Evolutionary conservation across 257 asterid species (phyloP), one percentile per base, ranked within the genome.

Genomic region (Nicotiana attenuata): DNA sequence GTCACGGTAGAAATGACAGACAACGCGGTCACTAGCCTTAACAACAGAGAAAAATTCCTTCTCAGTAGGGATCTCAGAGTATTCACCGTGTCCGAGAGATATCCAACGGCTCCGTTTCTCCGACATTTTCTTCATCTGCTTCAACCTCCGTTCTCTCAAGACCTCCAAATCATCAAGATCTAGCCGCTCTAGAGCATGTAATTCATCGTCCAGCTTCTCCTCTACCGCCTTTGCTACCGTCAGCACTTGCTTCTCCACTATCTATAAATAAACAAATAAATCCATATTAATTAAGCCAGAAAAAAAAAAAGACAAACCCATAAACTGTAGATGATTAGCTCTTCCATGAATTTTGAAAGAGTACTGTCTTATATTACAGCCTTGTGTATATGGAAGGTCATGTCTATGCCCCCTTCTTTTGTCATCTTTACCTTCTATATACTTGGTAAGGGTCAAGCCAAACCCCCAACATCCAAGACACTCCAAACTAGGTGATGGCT

Each of bases 91-190:
- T 68, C 99, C 98, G 68, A 94, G 94, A 59, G 88, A 90, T 83
- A 90, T 88, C 99, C 98, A 93, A 14, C 94, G 97, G 87, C 92
- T 91, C 87, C 88, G 87, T 87, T 96, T 96, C 90, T 96, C 99
- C 83, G 98, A 96, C 98, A 96, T 88, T 88, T 94, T 96, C 90
- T 96, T 96, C 99, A 96, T 91, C 93, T 96, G 98, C 79, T 91
- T 97, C 93, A 96, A 76, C 67, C 99, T 85, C 60, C 97, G 96
- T 87, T 96, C 99, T 81, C 98, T 89, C 89, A 96, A 83, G 26
- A 60, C 93, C 87, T 96, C 99, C 45, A 96, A 19, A 84, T 94
- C 99, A 83, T 96, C 99, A 57, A 78, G 55, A 83, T 94, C 99
- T 26, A 96, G 80, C 88, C 93, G 92, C 56, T 94, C 98, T 85